Base-by-base conservation (phyloP, 345 rosid species). In the Brassica rapa region DNA sequence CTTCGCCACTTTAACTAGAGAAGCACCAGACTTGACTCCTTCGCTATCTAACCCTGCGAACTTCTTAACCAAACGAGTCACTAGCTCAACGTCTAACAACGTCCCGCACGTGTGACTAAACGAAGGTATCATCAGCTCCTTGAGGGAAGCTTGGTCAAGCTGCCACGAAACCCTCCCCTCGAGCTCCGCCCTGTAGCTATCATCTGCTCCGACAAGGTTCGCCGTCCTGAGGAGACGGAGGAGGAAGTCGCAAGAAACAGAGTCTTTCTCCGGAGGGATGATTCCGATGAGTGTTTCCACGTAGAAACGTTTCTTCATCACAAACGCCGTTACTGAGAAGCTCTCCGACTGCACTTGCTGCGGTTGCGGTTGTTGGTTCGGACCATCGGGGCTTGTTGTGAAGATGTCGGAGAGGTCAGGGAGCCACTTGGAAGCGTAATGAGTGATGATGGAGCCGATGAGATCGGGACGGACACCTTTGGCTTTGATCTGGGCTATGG, bases 81-180 rank as follows among this genome's bases (percentile, higher is more conserved):
- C 87, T 0, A 92, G 88, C 87, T 87, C 97, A 3, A 91, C 88
- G 16, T 94, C 98, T 0, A 94, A 84, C 76, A 94, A 66, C 11
- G 94, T 92, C 59, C 86, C 87, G 39, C 91, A 86, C 3, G 89
- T 88, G 80, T 92, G 97, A 76, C 97, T 92, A 5, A 94, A 94
- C 6, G 97, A 92, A 0, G 98, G 98, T 75, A 94, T 89, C 98
- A 94, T 81, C 7, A 94, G 41, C 83, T 94, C 98, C 73, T 88
- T 91, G 46, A 94, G 70, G 0, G 97, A 89, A 59, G 98, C 97
- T 70, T 87, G 90, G 70, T 94, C 98, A 0, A 94, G 88, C 73
- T 91, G 97, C 97, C 90, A 86, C 4, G 97, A 85, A 27, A 89
- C 80, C 84, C 90, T 82, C 70, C 70, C 85, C 84, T 94, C 98